These are phyloP conservation scores for Fusarium sp. DNA, from an alignment of 2,329 filamentous ascomycete species.

Conservation along the genomic window DNA sequence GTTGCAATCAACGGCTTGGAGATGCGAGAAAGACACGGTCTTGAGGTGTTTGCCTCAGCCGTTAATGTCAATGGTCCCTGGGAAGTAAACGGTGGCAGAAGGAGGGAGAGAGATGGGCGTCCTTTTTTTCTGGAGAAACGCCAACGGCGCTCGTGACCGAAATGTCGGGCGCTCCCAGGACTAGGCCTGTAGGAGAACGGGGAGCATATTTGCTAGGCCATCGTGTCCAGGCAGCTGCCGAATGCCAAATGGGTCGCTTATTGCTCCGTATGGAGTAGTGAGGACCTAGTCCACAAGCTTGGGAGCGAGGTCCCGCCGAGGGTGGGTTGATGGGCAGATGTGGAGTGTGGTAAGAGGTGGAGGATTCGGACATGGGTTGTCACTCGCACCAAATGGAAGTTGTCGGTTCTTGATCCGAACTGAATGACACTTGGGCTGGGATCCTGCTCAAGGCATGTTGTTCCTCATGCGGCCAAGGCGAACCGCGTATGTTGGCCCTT, in stretches of 20 bases:
- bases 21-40: constrained; percentile 10
- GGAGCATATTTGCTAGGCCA: constrained; percentile 41
- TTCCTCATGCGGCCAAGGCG: constrained; percentile 16
- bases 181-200: constrained; percentile 36
- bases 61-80: constrained; percentile 15
- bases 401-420: constrained; percentile 42
- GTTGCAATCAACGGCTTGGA: neutral
- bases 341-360: constrained; percentile 49
- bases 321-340: constrained; percentile 51
- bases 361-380: constrained; percentile 44
- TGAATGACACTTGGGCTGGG: constrained; percentile 30
- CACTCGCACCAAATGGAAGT: constrained; percentile 31
- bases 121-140: constrained; percentile 45
- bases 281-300: constrained; percentile 44
- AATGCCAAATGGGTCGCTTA: constrained; percentile 51
- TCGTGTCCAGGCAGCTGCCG: constrained; percentile 40
- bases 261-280: constrained; percentile 45
- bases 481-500: constrained; percentile 12
- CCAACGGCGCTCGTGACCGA: constrained; percentile 45
- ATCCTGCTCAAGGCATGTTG: constrained; percentile 38
- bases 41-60: constrained; percentile 17
- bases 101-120: constrained; percentile 34
- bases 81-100: constrained; percentile 26
- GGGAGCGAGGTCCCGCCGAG: constrained; percentile 51
- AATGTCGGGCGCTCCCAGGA: constrained; percentile 37